Percentiles rank a stretch among this genome's conserved stretches.
These are phyloP conservation scores for Lasiodiplodia sp. DNA, from an alignment of 2,329 filamentous ascomycete species.

Conservation along the genomic window DNA sequence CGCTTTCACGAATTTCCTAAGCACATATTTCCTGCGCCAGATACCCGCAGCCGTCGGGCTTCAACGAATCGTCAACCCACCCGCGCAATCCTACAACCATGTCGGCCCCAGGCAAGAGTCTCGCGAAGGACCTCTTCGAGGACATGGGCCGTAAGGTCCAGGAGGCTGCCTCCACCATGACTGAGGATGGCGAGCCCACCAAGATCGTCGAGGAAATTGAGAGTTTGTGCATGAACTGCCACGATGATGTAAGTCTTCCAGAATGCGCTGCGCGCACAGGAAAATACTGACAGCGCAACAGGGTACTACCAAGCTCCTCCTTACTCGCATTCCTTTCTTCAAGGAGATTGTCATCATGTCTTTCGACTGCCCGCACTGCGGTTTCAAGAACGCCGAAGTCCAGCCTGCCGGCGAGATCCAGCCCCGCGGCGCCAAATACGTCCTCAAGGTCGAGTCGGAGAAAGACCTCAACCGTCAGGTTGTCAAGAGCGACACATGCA, in stretches of 20 bases:
- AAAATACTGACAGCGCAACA: constrained; percentile 46
- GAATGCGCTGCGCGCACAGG: not conserved
- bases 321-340: constrained; percentile 95
- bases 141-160: constrained; percentile 60
- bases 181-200: constrained; percentile 50
- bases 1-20: not conserved
- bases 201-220: constrained; percentile 62
- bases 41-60: not conserved
- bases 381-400: constrained; percentile 90
- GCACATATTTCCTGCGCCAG: not conserved
- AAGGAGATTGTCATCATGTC: constrained; percentile 98
- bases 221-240: constrained; percentile 63
- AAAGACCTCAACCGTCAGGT: constrained; percentile 85
- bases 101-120: constrained; percentile 42
- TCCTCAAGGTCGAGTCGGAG: constrained; percentile 75
- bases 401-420: constrained; percentile 93
- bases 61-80: not conserved
- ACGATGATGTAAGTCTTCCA: constrained; percentile 52
- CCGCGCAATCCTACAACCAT: constrained; percentile 36
- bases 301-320: constrained; percentile 84
- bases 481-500: constrained; percentile 88
- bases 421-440: constrained; percentile 83
- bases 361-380: constrained; percentile 89
- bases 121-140: constrained; percentile 59
- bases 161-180: constrained; percentile 46